Evolutionary conservation across 2,329 filamentous ascomycete species (phyloP), one percentile per base, ranked within the genome.

Genomic region (Aspergillus costaricaensis): DNA sequence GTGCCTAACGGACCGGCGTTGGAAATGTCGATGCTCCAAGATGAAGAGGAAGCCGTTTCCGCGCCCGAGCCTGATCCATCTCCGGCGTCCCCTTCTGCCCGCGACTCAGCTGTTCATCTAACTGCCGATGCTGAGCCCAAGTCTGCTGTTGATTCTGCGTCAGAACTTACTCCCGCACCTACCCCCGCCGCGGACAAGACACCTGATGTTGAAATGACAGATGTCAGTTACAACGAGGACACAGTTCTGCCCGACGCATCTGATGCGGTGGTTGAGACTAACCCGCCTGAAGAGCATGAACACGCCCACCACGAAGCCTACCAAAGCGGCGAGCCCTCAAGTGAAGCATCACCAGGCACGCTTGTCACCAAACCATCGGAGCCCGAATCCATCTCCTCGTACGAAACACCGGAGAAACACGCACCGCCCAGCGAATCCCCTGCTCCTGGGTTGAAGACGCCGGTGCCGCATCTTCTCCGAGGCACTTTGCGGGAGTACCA

Each of bases 401-500:
- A 75, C 19, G 77, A 79, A 60, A 64, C 70, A 43, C 61, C 70
- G 15, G 76, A 78, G 47, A 75, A 75, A 44, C 64, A 64, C 30
- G 59, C 65, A 58, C 79, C 74, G 57, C 64, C 76, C 55, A 72
- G 73, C 62, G 69, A 75, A 57, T 78, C 80, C 3, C 77, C 79
- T 32, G 76, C 72, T 50, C 76, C 76, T 57, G 72, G 76, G 32
- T 63, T 80, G 60, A 90, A 88, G 67, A 93, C 88, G 0, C 87
- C 90, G 7, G 85, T 95, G 10, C 93, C 92, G 0, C 90, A 92
- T 62, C 83, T 99, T 10, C 81, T 97, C 0, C 89, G 95, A 53
- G 95, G 95, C 19, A 96, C 87, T 0, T 80, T 99, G 10, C 90
- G 96, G 74, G 94, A 96, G 74, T 99, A 99, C 72, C 95, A 99